Conservation (phyloP, 306 rosid species). For the Cucumis cinereus region DNA sequence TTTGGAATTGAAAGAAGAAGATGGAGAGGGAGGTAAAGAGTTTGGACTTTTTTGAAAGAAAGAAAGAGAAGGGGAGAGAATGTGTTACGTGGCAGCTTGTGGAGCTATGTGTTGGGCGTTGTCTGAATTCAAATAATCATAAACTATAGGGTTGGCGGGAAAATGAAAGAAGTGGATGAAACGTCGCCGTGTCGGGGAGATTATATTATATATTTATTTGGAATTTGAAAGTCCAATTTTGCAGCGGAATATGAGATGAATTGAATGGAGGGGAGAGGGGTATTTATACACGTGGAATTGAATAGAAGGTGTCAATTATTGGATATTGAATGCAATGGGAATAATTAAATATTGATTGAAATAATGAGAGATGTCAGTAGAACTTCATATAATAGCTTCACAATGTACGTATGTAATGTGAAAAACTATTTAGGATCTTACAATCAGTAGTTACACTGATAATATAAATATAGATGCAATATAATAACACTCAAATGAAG, state of each 20-base stretch:
- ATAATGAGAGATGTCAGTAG: neutral
- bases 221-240: neutral
- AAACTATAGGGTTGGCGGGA: neutral
- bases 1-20: neutral
- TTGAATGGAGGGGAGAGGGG: too few species aligned
- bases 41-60: neutral
- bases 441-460: too few species aligned
- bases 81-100: constrained; percentile 37
- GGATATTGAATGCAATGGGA: neutral
- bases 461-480: too few species aligned
- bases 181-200: neutral
- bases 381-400: neutral
- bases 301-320: neutral
- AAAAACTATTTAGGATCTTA: too few species aligned
- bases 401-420: too few species aligned
- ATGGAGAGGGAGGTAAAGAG: neutral
- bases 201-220: neutral
- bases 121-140: constrained; percentile 38
- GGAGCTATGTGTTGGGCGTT: constrained; percentile 26
- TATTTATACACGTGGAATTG: neutral
- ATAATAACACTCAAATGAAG: too few species aligned
- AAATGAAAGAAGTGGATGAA: neutral
- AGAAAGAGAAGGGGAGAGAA: neutral
- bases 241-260: neutral
- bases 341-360: neutral